Base-by-base conservation (phyloP, 495 filamentous ascomycete genomes). In the Rhizodiscina lignyota region DNA sequence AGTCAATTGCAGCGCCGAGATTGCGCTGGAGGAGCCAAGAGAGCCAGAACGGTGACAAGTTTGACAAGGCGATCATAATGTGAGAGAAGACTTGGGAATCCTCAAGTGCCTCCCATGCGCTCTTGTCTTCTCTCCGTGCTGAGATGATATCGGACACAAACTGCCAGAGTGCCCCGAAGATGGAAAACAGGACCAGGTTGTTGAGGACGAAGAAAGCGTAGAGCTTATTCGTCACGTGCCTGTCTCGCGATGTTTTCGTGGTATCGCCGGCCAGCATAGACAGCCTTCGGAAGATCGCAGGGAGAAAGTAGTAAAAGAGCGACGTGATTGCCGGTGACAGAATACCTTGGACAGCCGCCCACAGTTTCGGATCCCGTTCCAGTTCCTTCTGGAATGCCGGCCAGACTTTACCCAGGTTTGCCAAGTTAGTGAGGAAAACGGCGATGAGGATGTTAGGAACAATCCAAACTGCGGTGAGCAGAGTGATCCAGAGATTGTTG, bases 171-270 rank as follows among this genome's bases (percentile, higher is more conserved):
- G 79, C 74, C 1, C 69, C 67, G 56, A 99, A 99, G 13, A 93
- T 58, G 15, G 85, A 91, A 60, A 94, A 94, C 39, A 96, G 74
- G 46, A 96, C 56, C 31, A 96, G 59, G 51, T 96, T 94, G 64
- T 99, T 99, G 68, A 99, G 82, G 31, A 96, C 72, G 59, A 96
- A 96, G 59, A 99, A 99, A 11, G 83, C 66, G 54, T 94, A 99
- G 2, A 99, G 67, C 50, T 92, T 89, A 34, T 72, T 71, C 19
- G 85, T 69, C 43, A 97, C 89, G 53, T 96, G 85, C n/a, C 83
- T 70, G 45, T 97, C 89, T 22, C 89, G 72, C 15, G 81, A 80
- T 2, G 85, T 91, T 52, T 94, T 96, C 26, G 82, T 91, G 39
- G 73, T 64, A 52, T 94, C 87, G 40, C 89, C 91, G 16, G 75